These are phyloP conservation scores for Penicillium sp. DNA, from an alignment of 2,329 filamentous ascomycete genomes.

Conservation along the genomic window DNA sequence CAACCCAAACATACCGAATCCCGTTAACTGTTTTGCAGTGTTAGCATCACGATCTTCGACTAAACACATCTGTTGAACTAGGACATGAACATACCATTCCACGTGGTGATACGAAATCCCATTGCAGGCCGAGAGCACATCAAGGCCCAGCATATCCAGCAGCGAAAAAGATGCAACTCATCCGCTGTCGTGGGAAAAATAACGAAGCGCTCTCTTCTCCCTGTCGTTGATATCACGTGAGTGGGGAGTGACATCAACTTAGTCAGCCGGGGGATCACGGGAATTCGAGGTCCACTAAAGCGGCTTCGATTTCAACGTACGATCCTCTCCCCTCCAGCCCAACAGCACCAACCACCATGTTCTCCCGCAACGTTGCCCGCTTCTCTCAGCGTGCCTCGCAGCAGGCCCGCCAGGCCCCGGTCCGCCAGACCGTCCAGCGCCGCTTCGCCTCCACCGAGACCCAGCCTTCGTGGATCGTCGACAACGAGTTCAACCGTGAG, in stretches of 20 bases:
- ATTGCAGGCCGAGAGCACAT: conserved; percentile 46
- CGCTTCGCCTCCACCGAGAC: conserved; percentile 64
- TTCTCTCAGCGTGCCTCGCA: conserved; percentile 61
- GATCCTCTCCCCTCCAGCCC: conserved; percentile 21
- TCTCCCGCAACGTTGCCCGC: conserved; percentile 61
- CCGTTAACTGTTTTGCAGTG: conserved; percentile 63
- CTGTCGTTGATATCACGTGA: conserved; percentile 14
- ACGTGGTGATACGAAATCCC: conserved; percentile 78
- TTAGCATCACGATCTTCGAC: conserved; percentile 22
- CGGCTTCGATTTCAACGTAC: conserved; percentile 26
- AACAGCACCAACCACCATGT: conserved; percentile 53
- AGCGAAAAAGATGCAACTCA: not conserved
- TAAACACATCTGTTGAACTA: not conserved
- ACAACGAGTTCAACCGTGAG: conserved; percentile 94
- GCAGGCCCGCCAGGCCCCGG: conserved; percentile 47
- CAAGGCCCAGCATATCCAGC: conserved; percentile 9
- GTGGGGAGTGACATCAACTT: conserved; percentile 21
- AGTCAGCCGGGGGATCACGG: conserved; percentile 29
- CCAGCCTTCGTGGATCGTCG: conserved; percentile 60
- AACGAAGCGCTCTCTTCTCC: not conserved
- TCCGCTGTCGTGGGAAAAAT: not conserved
- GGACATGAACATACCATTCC: conserved; percentile 64
- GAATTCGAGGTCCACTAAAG: conserved; percentile 21
- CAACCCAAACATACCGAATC: conserved; percentile 57
- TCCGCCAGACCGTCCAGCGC: conserved; percentile 58